Evolutionary conservation across 1,139 yeast genomes (phyloP), one percentile per base, ranked within the genome.

Genomic region (Lodderomyces beijingensis): DNA sequence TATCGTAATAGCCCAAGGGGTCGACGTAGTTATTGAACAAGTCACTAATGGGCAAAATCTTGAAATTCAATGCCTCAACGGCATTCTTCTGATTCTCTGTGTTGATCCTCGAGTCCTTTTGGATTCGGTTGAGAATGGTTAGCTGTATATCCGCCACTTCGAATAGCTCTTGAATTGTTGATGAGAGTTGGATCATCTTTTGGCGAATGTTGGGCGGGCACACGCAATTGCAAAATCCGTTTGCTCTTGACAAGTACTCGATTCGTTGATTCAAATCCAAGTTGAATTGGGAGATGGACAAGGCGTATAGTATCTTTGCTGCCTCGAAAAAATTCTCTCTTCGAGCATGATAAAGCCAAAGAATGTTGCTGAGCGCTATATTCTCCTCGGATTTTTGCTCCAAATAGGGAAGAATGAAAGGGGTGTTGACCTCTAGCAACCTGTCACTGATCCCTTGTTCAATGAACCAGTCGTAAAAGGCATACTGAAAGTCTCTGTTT

Each of bases 391-490:
- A 74, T 43, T 79, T 82, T 47, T 81, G 84, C 46, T 80, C 79
- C 51, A 93, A 70, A 49, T 85, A 93, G 22, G 82, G 77, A 37
- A 86, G 65, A 28, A 91, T 77, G 49, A 68, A 89, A 8, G 91
- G 87, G 0, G 97, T 86, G 35, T 83, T 82, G 39, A 89, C 71
- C 32, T 82, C 86, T 43, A 91, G 65, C 28, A 93, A 64, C 38
- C 88, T 74, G 36, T 83, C 93, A 41, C 85, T 81, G 22, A 79
- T 72, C 2, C 87, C 89, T 51, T 85, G 85, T 28, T 71, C 63
- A 26, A 88, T 79, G 47, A 87, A 80, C 97, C 98, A 93, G 51
- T 86, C 94, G 55, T 93, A 93, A 44, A 91, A 76, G 44, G 85
- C 84, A 55, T 81, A 87, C 44, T 93, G 98, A 69, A 93, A 93